Evolutionary conservation across 306 rosid genomes (phyloP).

Genomic region (Vicia faba): DNA sequence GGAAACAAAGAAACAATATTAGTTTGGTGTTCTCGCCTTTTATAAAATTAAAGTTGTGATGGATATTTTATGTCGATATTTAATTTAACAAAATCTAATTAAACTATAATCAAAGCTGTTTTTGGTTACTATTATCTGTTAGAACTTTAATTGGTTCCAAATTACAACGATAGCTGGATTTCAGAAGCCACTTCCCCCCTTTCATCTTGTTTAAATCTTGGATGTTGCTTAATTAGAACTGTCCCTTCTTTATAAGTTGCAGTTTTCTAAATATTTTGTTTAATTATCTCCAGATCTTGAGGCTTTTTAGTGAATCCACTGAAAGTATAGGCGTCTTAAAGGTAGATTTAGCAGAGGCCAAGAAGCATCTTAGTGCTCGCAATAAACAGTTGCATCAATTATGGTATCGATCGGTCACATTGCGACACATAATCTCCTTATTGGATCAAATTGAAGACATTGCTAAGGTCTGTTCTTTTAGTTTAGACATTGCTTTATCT

Average conservation of each 20-base stretch:
- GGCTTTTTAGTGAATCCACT: constrained; percentile 93
- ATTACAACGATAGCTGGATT: constrained; percentile 21
- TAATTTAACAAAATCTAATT: constrained; percentile 24
- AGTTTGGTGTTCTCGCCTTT: constrained; percentile 26
- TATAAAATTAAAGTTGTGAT: constrained; percentile 35
- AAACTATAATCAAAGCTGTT: constrained; percentile 13
- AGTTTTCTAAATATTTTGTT: constrained; percentile 31
- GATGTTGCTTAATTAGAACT: constrained; percentile 23
- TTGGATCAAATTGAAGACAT: constrained; percentile 99
- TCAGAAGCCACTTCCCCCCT: constrained; percentile 19
- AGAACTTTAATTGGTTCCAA: constrained; percentile 9
- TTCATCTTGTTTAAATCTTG: constrained; percentile 21
- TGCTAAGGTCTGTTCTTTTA: constrained; percentile 68
- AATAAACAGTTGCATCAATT: constrained; percentile 96
- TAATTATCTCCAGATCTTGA: constrained; percentile 72
- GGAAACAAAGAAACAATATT: constrained; percentile 26
- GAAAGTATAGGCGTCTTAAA: constrained; percentile 73
- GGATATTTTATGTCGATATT: constrained; percentile 26
- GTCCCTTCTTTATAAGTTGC: constrained; percentile 15
- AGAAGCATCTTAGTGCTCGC: constrained; percentile 84
- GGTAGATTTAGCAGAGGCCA: constrained; percentile 92
- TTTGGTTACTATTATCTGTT: constrained; percentile 21
- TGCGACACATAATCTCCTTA: constrained; percentile 94
- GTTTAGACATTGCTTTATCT: constrained; percentile 38
- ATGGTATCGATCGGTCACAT: constrained; percentile 97